phyloP scores from a whole-genome alignment of 2,329 filamentous ascomycete species.

The Hypoxylon sp. region DNA sequence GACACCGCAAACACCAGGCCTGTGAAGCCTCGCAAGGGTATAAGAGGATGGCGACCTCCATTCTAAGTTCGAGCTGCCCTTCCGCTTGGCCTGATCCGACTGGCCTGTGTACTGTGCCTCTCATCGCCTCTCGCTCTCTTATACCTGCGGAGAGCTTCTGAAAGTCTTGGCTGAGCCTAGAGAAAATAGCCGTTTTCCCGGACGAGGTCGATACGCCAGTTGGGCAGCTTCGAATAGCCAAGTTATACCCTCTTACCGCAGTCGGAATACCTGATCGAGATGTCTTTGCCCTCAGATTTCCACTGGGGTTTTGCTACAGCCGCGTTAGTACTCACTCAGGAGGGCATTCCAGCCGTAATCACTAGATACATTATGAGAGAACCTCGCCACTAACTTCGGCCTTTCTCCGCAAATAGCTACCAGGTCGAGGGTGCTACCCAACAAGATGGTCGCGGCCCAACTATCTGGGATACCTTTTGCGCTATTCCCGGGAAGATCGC shows the following conservation, averaged over 20 bases:
- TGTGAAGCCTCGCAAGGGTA: constrained; percentile 39
- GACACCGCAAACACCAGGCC: constrained; percentile 11
- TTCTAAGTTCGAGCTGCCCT: constrained; percentile 27
- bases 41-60: constrained; percentile 44
- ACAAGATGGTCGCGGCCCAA: constrained; percentile 82
- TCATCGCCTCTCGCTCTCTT: constrained; percentile 21
- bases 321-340: constrained; percentile 61
- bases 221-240: constrained; percentile 39
- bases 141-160: constrained; percentile 29
- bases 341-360: constrained; percentile 1
- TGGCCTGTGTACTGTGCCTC: constrained; percentile 9
- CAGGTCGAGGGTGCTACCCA: constrained; percentile 84
- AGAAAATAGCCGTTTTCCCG: constrained; percentile 50
- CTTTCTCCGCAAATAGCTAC: constrained; percentile 68
- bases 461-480: constrained; percentile 94
- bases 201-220: constrained; percentile 45
- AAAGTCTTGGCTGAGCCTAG: constrained; percentile 44
- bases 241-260: constrained; percentile 39
- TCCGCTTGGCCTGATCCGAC: constrained; percentile 30
- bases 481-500: constrained; percentile 85
- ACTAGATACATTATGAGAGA: constrained; percentile 5
- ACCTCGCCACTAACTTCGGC: constrained; percentile 33
- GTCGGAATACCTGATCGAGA: constrained; percentile 49
- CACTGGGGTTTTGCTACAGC: constrained; percentile 86
- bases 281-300: constrained; percentile 77